Evolutionary conservation across 331 rosid genomes (phyloP).

Genomic region (Telfairia occidentalis): DNA sequence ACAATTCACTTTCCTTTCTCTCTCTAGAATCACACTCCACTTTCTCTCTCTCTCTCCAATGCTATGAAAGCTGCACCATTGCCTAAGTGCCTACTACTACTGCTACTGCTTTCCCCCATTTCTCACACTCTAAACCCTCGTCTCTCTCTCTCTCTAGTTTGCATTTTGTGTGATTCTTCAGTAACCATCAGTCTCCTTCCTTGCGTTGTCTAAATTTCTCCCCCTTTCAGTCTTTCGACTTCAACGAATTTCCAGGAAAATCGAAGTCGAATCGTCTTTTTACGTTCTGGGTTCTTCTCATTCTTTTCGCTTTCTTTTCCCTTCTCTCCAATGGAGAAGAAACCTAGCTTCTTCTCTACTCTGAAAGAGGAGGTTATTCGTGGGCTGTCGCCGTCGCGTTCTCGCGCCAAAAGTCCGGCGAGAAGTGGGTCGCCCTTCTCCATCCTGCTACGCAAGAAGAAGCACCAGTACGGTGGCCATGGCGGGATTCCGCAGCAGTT

Average conservation of each 20-base stretch:
- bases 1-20: conserved; percentile 2
- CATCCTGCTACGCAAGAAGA: conserved; percentile 48
- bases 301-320: neutral
- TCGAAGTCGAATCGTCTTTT: neutral
- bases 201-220: neutral
- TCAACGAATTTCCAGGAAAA: neutral
- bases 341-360: conserved; percentile 82
- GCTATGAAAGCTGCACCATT: conserved; percentile 1
- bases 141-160: neutral
- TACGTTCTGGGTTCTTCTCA: conserved; percentile 7
- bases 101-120: too few species aligned
- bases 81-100: too few species aligned
- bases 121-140: neutral
- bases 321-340: conserved; percentile 52
- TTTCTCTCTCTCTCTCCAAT: neutral
- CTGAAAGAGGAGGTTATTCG: conserved; percentile 85
- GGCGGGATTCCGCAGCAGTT: conserved; percentile 19
- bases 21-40: neutral
- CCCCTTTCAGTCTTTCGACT: neutral
- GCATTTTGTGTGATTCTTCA: neutral
- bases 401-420: conserved; percentile 60
- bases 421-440: conserved; percentile 60
- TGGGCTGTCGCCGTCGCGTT: conserved; percentile 83
- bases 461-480: conserved; percentile 10
- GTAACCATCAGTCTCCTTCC: neutral